Percentiles rank a stretch among this genome's conserved stretches.
phyloP scores from a whole-genome alignment of 768 basidiomycete species.

The Boletus vinaceobasis region DNA sequence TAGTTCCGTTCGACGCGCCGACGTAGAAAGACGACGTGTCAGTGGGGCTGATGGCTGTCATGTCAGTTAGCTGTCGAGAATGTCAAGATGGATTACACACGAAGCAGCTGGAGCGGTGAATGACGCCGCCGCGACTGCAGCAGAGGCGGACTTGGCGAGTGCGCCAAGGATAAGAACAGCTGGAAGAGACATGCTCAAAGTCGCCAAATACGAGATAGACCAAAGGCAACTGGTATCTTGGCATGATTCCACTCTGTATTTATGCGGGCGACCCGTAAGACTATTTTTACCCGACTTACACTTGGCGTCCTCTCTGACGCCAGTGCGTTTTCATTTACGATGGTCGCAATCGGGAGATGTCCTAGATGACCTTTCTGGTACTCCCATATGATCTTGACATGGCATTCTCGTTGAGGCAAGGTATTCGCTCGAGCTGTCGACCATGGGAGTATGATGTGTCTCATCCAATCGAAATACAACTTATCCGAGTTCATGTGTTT shows the following conservation, averaged over 20 bases:
- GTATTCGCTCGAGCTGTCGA: not conserved
- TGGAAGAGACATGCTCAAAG: slow-evolving; percentile 5
- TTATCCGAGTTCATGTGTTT: not conserved
- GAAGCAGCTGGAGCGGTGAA: slow-evolving; percentile 23
- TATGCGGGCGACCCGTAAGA: not conserved
- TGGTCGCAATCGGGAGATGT: not conserved
- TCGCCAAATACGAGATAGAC: not conserved
- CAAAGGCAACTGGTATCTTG: not conserved
- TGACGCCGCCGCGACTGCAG: no score
- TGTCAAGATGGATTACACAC: slow-evolving; percentile 1
- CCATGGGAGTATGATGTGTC: not conserved
- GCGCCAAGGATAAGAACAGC: slow-evolving; percentile 10
- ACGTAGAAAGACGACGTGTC: slow-evolving; percentile 36
- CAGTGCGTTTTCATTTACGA: not conserved
- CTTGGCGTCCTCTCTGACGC: not conserved
- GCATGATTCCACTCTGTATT: not conserved
- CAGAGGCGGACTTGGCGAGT: slow-evolving; percentile 12
- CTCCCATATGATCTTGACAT: not conserved
- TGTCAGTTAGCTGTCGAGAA: not conserved
- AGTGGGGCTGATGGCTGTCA: slow-evolving; percentile 14
- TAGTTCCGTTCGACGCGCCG: slow-evolving; percentile 40
- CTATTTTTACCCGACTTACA: not conserved
- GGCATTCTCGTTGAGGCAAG: not conserved
- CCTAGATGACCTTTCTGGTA: not conserved
- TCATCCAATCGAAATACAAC: not conserved